Base-by-base conservation (phyloP, 805 yeast species). In the Yarrowia sp. region DNA sequence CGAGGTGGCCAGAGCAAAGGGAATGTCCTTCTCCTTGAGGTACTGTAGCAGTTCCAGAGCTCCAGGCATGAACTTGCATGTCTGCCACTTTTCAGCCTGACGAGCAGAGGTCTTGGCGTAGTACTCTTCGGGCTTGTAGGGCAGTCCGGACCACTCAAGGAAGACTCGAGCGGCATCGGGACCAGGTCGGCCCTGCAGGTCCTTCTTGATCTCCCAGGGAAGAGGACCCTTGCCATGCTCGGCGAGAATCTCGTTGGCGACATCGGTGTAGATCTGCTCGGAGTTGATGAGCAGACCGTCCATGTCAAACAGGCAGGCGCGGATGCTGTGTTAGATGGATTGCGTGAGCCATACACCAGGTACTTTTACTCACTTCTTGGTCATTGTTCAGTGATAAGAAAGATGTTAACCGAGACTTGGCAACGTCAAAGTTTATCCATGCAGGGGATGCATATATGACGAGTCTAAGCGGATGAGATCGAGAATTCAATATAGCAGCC, bases 281-380 rank as follows among this genome's bases (percentile, higher is more conserved):
- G 98, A 89, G 77, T 92, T 90, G 72, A 95, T 83, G 67, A 95
- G 80, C 24, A 96, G 83, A 1, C 99, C 99, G 74, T 95, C 99
- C 98, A 95, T 81, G 80, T 88, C 90, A 72, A 87, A 87, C 67
- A 87, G 86, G 79, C 91, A 87, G 35, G 92, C 92, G 73, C 80
- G 85, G 71, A 80, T 77, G 56, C 64, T 65, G 35, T 12, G 61
- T 54, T 19, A 54, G 46, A n/a, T n/a, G n/a, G n/a, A n/a, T n/a
- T n/a, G n/a, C n/a, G n/a, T n/a, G n/a, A n/a, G n/a, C n/a, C n/a
- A n/a, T n/a, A n/a, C n/a, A n/a, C n/a, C n/a, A n/a, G n/a, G n/a
- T n/a, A n/a, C n/a, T n/a, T n/a, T n/a, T 38, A 43, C 38, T 41
- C 46, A 56, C 54, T 40, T 52, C 32, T 24, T 26, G 7, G 28